Percentiles rank a stretch among this genome's conserved stretches.
phyloP scores from a whole-genome alignment of 805 yeast species.

The Alloascoidea africana region DNA sequence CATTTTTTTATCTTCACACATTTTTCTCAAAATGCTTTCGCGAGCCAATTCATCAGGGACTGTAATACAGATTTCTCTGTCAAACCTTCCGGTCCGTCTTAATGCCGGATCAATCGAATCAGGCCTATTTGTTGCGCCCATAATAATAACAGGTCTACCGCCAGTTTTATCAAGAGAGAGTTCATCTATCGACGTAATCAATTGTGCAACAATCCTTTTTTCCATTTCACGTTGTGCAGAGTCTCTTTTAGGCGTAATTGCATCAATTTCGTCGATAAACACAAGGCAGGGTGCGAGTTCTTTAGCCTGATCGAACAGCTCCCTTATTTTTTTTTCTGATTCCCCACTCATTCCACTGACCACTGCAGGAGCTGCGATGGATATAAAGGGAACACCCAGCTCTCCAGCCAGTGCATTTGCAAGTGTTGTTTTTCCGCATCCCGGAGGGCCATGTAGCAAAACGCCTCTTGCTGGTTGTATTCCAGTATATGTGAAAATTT shows the following conservation, averaged over 20 bases:
- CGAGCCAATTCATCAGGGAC: constrained; percentile 89
- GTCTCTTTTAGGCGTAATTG: constrained; percentile 95
- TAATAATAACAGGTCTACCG: constrained; percentile 84
- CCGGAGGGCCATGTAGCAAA: constrained; percentile 94
- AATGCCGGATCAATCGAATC: constrained; percentile 90
- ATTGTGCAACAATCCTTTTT: constrained; percentile 88
- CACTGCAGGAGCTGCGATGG: constrained; percentile 86
- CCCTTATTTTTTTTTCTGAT: constrained; percentile 86
- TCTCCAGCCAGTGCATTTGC: constrained; percentile 96
- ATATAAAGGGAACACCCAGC: constrained; percentile 81
- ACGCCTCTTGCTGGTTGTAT: constrained; percentile 94
- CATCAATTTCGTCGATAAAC: constrained; percentile 94
- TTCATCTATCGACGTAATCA: constrained; percentile 90
- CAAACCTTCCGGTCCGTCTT: constrained; percentile 94
- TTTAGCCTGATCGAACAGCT: constrained; percentile 86
- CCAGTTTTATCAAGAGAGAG: constrained; percentile 74
- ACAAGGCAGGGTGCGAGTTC: constrained; percentile 81
- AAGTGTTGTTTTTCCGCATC: constrained; percentile 94
- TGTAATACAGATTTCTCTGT: constrained; percentile 81
- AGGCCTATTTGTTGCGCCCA: constrained; percentile 96
- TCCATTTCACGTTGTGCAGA: constrained; percentile 99
- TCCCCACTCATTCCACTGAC: constrained; percentile 99
- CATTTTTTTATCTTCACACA: constrained; percentile 41
- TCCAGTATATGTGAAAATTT: constrained; percentile 74
- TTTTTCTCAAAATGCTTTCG: constrained; percentile 44